Percentiles rank a stretch among this genome's conserved stretches.
Evolutionary conservation across 129 eudicot species (phyloP).

Genomic region (Pittosporum tobira): DNA sequence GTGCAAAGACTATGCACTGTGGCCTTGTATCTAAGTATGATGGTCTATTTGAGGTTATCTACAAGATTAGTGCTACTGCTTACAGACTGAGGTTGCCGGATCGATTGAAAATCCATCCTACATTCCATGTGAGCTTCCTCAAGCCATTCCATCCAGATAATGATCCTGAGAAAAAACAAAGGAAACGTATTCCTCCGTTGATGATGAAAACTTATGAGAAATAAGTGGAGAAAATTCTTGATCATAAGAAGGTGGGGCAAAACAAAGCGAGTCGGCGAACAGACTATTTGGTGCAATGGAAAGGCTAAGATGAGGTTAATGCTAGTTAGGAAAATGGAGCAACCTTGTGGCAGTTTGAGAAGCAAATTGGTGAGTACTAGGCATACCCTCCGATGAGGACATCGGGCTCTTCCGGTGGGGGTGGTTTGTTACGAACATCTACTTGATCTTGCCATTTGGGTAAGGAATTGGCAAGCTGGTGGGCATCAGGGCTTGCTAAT

Average conservation of each 20-base stretch:
- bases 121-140: neutral
- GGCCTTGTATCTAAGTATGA: neutral
- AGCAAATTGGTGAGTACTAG: neutral
- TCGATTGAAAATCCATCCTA: neutral
- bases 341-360: conserved; percentile 1
- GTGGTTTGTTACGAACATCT: conserved; percentile 18
- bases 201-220: neutral
- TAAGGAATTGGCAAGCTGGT: no score
- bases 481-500: no score
- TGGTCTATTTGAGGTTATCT: neutral
- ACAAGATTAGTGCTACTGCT: neutral
- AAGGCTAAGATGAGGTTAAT: neutral
- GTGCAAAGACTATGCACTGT: neutral
- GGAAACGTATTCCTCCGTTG: no score
- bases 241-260: neutral
- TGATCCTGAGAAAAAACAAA: no score
- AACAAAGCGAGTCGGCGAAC: conserved; percentile 12
- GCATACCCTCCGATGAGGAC: conserved; percentile 1
- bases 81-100: neutral
- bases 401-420: conserved; percentile 8
- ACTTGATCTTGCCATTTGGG: no score
- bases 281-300: conserved; percentile 5
- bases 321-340: neutral
- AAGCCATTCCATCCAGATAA: neutral
- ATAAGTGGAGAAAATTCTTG: neutral